Conservation (phyloP, 257 asterid genomes). For the Phtheirospermum japonicum region DNA sequence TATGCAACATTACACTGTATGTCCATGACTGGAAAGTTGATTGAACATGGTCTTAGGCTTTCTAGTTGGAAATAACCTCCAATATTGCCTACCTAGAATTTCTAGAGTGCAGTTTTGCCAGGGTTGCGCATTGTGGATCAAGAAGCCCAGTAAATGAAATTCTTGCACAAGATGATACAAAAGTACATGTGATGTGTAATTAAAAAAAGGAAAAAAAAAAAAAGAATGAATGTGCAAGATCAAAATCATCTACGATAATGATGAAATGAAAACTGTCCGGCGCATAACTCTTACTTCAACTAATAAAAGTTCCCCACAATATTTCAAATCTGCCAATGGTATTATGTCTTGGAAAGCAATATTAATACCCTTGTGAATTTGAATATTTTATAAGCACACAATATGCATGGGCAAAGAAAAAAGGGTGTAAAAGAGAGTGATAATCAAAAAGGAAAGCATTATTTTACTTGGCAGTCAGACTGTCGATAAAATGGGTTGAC, state of each 20-base stretch:
- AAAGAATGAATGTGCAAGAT: too few species aligned
- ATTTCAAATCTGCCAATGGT: not conserved
- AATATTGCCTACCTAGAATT: not conserved
- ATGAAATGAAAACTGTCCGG: not conserved
- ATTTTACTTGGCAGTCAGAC: not conserved
- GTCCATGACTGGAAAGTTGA: not conserved
- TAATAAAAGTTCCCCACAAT: slow-evolving; percentile 4
- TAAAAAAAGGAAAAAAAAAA: not conserved
- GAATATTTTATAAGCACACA: not conserved
- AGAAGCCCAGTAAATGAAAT: slow-evolving; percentile 10
- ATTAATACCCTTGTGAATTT: not conserved
- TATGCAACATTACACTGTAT: not conserved
- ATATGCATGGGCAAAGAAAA: not conserved
- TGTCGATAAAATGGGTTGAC: not conserved
- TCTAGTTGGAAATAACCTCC: not conserved
- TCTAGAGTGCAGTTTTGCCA: not conserved
- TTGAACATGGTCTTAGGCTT: not conserved
- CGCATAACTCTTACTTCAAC: not conserved
- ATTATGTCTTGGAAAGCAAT: not conserved
- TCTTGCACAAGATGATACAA: not conserved
- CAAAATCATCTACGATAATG: not conserved
- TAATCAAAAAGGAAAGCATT: not conserved
- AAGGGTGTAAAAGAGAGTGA: not conserved
- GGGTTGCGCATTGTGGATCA: not conserved
- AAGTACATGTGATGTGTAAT: not conserved